phyloP scores from a whole-genome alignment of 257 asterid species.

The Lycium ferocissimum region DNA sequence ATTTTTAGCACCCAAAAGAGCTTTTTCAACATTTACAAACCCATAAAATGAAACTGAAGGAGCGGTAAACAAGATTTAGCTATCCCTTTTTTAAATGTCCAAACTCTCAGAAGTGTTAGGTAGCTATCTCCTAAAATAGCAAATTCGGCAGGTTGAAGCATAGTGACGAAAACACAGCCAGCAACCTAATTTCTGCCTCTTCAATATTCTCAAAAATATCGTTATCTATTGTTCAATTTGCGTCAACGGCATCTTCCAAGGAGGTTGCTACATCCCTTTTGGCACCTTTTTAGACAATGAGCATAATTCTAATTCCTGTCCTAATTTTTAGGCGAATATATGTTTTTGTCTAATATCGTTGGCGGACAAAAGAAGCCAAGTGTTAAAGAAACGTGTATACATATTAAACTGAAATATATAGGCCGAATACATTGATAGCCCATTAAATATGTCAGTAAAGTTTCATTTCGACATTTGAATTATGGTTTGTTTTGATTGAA shows the following conservation, averaged over 20 bases:
- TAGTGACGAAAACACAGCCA: not conserved
- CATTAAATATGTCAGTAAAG: no score
- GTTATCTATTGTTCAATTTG: not conserved
- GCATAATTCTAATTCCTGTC: not conserved
- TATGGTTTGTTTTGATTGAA: not conserved
- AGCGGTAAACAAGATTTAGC: no score
- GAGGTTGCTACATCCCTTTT: conserved; percentile 24
- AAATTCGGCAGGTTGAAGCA: not conserved
- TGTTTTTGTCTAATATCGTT: not conserved
- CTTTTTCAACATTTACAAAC: no score
- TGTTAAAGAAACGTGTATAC: not conserved
- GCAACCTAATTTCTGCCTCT: not conserved
- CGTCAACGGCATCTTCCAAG: not conserved
- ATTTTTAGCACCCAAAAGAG: no score
- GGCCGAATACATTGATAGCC: not conserved
- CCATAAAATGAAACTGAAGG: no score
- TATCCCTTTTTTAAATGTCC: no score
- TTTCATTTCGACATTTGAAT: not conserved
- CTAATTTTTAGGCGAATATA: not conserved
- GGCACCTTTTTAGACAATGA: conserved; percentile 21
- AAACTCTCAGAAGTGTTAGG: not conserved
- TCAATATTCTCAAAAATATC: not conserved
- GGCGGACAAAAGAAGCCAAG: not conserved
- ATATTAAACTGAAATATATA: not conserved
- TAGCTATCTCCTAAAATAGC: not conserved